phyloP scores from a whole-genome alignment of 2,329 filamentous ascomycete genomes.

The Tolypocladium paradoxum region DNA sequence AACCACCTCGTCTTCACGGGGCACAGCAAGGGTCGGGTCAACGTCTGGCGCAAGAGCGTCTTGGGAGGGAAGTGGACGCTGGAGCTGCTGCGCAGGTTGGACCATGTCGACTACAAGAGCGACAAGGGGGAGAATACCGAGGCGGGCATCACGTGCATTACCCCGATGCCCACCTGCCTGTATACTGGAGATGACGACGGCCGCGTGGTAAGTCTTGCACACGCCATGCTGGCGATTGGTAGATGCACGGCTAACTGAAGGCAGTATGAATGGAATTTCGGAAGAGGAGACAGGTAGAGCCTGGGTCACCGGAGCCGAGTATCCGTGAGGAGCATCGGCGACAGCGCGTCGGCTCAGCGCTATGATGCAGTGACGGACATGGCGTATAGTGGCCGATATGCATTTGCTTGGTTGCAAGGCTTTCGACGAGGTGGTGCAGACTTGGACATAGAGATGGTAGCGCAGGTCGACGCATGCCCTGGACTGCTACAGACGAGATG shows the following conservation, averaged over 20 bases:
- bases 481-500: neutral
- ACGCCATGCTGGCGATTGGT: neutral
- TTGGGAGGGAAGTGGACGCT: conserved; percentile 58
- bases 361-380: neutral
- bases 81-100: conserved; percentile 68
- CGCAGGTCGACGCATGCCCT: neutral
- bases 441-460: neutral
- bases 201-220: conserved; percentile 52
- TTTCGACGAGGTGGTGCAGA: neutral
- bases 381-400: neutral
- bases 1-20: conserved; percentile 81
- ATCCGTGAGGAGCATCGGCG: neutral
- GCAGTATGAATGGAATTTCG: conserved; percentile 54
- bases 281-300: conserved; percentile 45
- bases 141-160: conserved; percentile 74
- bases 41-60: conserved; percentile 55
- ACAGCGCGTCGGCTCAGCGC: neutral
- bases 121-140: conserved; percentile 47
- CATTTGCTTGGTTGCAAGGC: neutral
- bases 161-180: conserved; percentile 70
- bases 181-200: conserved; percentile 95
- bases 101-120: conserved; percentile 61
- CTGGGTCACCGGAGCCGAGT: conserved; percentile 11
- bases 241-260: neutral
- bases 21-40: conserved; percentile 73